These are phyloP conservation scores for Akanthomyces uredinophilus DNA, from an alignment of 2,329 filamentous ascomycete genomes.

Conservation along the genomic window DNA sequence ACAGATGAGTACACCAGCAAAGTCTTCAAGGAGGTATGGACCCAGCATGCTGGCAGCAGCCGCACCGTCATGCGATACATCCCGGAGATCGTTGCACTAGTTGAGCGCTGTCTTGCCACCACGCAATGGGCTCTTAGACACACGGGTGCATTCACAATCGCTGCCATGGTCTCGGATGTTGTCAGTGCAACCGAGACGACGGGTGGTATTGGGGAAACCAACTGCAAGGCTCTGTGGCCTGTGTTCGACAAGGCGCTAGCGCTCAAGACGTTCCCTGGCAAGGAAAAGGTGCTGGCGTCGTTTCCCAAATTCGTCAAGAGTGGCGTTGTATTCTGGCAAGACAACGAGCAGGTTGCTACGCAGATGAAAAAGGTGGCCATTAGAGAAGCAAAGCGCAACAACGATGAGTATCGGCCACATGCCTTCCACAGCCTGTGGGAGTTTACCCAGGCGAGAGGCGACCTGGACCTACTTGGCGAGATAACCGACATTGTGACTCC, in stretches of 20 bases:
- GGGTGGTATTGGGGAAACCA: constrained; percentile 54
- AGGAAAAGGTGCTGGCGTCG: constrained; percentile 75
- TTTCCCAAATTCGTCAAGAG: constrained; percentile 73
- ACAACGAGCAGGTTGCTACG: constrained; percentile 47
- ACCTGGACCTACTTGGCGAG: constrained; percentile 65
- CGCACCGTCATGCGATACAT: constrained; percentile 80
- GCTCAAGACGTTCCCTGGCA: constrained; percentile 89
- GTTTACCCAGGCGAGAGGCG: constrained; percentile 62
- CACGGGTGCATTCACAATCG: constrained; percentile 74
- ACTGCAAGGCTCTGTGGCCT: constrained; percentile 69
- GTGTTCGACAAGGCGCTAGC: constrained; percentile 73
- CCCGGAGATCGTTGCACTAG: constrained; percentile 70
- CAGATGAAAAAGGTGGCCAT: constrained; percentile 75
- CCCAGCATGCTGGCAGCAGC: constrained; percentile 80
- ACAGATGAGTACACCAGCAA: constrained; percentile 72
- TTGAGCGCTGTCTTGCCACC: constrained; percentile 64
- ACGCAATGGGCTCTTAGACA: constrained; percentile 89
- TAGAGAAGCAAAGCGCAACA: constrained; percentile 88
- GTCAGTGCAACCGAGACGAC: constrained; percentile 51
- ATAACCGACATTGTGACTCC: constrained; percentile 59
- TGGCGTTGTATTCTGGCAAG: constrained; percentile 52
- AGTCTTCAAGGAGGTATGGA: constrained; percentile 82
- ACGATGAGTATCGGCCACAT: constrained; percentile 73
- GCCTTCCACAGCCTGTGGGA: constrained; percentile 68
- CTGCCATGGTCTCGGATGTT: constrained; percentile 65